Conservation (phyloP, 805 yeast genomes). For the Jamesozyma spencerorum region DNA sequence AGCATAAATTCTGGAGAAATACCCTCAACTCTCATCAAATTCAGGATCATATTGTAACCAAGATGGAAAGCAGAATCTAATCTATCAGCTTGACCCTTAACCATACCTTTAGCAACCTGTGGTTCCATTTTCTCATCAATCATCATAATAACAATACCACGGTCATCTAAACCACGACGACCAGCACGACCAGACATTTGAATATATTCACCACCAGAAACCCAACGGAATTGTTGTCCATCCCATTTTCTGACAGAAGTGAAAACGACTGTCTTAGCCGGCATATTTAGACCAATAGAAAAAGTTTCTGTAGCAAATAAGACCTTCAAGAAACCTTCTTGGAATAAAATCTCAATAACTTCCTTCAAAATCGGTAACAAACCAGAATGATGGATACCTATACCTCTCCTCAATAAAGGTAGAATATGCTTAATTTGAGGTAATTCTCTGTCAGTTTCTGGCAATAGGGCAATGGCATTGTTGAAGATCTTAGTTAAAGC, state of each 20-base stretch:
- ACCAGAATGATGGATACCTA: constrained; percentile 98
- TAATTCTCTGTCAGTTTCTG: constrained; percentile 82
- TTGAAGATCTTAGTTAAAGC: constrained; percentile 82
- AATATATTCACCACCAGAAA: constrained; percentile 97
- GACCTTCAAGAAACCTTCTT: constrained; percentile 91
- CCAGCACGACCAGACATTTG: constrained; percentile 99
- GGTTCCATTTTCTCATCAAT: constrained; percentile 99
- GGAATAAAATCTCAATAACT: constrained; percentile 91
- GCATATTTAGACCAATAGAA: constrained; percentile 97
- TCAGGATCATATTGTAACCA: constrained; percentile 94
- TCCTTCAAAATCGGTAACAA: constrained; percentile 86
- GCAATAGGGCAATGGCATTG: constrained; percentile 79
- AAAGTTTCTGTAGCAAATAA: constrained; percentile 97
- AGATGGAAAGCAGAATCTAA: constrained; percentile 95
- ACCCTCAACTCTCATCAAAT: constrained; percentile 94
- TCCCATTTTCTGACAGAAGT: constrained; percentile 98
- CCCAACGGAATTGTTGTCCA: constrained; percentile 97
- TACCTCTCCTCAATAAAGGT: constrained; percentile 86
- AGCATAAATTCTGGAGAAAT: constrained; percentile 96
- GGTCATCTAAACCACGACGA: constrained; percentile 97
- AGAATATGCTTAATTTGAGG: constrained; percentile 91
- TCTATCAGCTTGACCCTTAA: constrained; percentile 96
- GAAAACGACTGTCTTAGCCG: constrained; percentile 97
- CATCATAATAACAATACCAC: constrained; percentile 99
- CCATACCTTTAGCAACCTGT: constrained; percentile 98